These are phyloP conservation scores for Saposhnikovia divaricata DNA, from an alignment of 129 eudicot genomes.

Conservation along the genomic window DNA sequence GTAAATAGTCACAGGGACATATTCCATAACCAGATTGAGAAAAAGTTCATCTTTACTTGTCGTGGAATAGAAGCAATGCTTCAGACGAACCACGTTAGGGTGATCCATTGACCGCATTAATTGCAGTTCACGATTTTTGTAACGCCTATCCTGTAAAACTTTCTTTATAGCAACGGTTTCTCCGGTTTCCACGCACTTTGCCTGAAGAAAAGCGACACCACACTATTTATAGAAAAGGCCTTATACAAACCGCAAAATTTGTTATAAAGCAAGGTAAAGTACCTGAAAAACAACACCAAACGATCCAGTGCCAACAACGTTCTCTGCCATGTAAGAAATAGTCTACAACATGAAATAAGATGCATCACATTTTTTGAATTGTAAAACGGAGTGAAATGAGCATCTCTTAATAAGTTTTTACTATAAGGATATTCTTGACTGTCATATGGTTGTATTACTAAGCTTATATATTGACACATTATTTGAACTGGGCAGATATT, in stretches of 20 bases:
- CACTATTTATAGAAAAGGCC: constrained; percentile 1
- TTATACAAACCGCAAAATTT: not conserved
- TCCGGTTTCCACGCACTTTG: constrained; percentile 76
- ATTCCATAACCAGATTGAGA: constrained; percentile 74
- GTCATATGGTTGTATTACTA: not conserved
- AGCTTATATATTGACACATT: not conserved
- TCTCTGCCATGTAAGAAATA: constrained; percentile 77
- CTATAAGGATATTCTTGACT: not conserved
- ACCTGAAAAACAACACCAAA: constrained; percentile 90
- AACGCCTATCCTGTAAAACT: constrained; percentile 61
- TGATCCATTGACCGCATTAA: constrained; percentile 74
- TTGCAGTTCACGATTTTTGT: constrained; percentile 70
- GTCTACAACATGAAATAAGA: constrained; percentile 33
- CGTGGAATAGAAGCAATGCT: constrained; percentile 74
- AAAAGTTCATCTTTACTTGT: constrained; percentile 74
- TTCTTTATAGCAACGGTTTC: constrained; percentile 72
- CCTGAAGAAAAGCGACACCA: constrained; percentile 28
- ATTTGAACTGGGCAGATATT: not conserved
- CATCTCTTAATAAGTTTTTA: not conserved
- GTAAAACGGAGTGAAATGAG: not conserved
- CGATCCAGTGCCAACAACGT: constrained; percentile 78
- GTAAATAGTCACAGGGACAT: constrained; percentile 66
- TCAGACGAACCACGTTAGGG: constrained; percentile 60
- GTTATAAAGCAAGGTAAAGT: not conserved
- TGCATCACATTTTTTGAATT: not conserved